Evolutionary conservation across 2,329 filamentous ascomycete species (phyloP).

Genomic region (Colletotrichum ledebouriae): DNA sequence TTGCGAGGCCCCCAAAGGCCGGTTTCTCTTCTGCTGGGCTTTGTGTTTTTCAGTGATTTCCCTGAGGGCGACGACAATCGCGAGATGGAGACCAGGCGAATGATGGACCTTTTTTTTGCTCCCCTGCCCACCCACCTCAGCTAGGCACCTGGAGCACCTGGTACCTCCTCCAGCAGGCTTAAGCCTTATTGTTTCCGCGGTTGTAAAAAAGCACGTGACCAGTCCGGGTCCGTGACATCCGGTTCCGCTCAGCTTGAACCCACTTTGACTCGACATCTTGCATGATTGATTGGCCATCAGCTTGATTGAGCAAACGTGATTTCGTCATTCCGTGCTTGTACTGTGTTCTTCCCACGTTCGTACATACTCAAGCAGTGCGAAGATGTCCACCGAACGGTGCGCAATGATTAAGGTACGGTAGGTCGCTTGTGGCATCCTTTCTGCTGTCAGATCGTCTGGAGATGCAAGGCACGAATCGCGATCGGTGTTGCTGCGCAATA

Average conservation of each 20-base stretch:
- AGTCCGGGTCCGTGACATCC: constrained; percentile 31
- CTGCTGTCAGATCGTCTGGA: too few species aligned
- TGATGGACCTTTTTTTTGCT: constrained; percentile 33
- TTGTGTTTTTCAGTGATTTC: neutral
- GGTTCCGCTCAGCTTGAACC: neutral
- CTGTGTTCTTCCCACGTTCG: too few species aligned
- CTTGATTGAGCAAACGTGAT: too few species aligned
- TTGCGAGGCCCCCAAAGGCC: constrained; percentile 30
- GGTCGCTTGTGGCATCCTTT: too few species aligned
- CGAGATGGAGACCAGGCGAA: constrained; percentile 29
- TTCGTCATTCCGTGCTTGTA: too few species aligned
- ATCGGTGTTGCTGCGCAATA: too few species aligned
- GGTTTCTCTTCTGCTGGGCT: constrained; percentile 12
- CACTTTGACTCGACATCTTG: constrained; percentile 13
- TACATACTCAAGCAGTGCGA: too few species aligned
- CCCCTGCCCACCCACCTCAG: constrained; percentile 9
- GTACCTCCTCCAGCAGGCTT: constrained; percentile 23
- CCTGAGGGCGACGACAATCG: constrained; percentile 10
- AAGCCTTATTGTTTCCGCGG: constrained; percentile 20
- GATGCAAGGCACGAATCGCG: too few species aligned
- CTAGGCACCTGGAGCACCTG: neutral
- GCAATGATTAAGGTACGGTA: too few species aligned
- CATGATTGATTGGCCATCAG: constrained; percentile 12
- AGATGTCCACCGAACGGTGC: too few species aligned
- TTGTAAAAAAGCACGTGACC: constrained; percentile 35